A percentile compares a stretch with the other conserved stretches of the same genome.
These are phyloP conservation scores for Talaromyces sp. DNA, from an alignment of 2,329 filamentous ascomycete species.

Conservation along the genomic window DNA sequence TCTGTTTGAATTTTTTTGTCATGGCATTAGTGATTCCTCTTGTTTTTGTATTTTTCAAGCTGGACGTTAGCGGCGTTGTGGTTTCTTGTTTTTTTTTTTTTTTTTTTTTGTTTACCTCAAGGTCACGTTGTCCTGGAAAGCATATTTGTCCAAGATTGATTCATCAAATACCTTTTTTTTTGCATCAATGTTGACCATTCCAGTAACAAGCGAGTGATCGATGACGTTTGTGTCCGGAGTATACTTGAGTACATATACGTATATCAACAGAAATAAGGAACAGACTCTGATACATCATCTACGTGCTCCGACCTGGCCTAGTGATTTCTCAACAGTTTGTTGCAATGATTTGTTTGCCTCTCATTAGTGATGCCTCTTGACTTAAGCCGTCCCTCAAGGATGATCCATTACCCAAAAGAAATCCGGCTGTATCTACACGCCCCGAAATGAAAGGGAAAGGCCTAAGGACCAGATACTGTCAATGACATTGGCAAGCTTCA, in stretches of 20 bases:
- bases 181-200: background rate
- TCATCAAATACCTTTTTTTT: background rate
- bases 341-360: background rate
- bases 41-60: background rate
- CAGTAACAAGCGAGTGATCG: background rate
- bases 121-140: background rate
- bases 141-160: background rate
- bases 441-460: constrained; percentile 2
- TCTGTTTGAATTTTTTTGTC: background rate
- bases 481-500: constrained; percentile 26
- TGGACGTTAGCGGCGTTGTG: background rate
- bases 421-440: background rate
- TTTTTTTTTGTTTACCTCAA: background rate
- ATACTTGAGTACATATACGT: background rate
- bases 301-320: background rate
- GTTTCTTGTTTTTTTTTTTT: background rate
- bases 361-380: too few species aligned
- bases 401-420: background rate
- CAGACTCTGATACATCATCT: background rate
- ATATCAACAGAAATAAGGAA: background rate
- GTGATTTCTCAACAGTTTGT: background rate
- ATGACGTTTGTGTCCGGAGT: background rate
- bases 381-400: background rate
- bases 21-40: background rate
- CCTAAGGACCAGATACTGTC: constrained; percentile 12